Conservation (phyloP, 352 stramenopile genomes). For the Globisporangium echinulatum region DNA sequence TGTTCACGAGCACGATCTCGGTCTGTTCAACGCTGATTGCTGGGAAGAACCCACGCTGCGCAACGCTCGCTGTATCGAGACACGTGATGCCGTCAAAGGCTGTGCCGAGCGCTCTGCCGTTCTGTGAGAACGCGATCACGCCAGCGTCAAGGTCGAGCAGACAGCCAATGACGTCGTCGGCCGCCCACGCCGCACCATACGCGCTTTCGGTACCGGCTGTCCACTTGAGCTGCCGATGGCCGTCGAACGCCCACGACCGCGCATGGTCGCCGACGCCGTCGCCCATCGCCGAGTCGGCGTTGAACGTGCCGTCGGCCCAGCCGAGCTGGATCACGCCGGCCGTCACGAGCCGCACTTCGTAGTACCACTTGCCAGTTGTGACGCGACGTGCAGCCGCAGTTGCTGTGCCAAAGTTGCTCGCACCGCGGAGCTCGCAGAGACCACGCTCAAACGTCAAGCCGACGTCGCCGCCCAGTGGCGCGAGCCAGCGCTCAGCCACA, state of each 20-base stretch:
- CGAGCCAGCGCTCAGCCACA: slow-evolving; percentile 36
- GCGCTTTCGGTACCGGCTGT: slow-evolving; percentile 54
- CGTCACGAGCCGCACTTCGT: slow-evolving; percentile 87
- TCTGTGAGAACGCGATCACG: slow-evolving; percentile 76
- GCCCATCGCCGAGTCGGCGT: slow-evolving; percentile 65
- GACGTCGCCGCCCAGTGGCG: slow-evolving; percentile 34
- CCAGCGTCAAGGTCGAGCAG: slow-evolving; percentile 70
- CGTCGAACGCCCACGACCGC: slow-evolving; percentile 89
- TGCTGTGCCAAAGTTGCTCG: slow-evolving; percentile 75
- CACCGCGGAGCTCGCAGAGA: slow-evolving; percentile 65
- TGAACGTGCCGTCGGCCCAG: slow-evolving; percentile 85
- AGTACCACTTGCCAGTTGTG: slow-evolving; percentile 80
- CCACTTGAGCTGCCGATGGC: slow-evolving; percentile 82
- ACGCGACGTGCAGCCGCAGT: slow-evolving; percentile 38
- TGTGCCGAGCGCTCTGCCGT: slow-evolving; percentile 62
- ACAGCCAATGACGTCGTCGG: slow-evolving; percentile 87
- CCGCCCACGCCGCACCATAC: slow-evolving; percentile 62
- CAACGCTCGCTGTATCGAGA: slow-evolving; percentile 9
- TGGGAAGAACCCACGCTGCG: slow-evolving; percentile 52
- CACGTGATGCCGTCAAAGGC: slow-evolving; percentile 50
- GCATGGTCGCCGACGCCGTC: slow-evolving; percentile 89
- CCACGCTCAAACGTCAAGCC: slow-evolving; percentile 52
- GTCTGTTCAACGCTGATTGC: slow-evolving; percentile 78
- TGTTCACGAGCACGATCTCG: slow-evolving; percentile 80
- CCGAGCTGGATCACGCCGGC: slow-evolving; percentile 88